Percentiles rank a stretch among this genome's conserved stretches.
phyloP scores from a whole-genome alignment of 2,329 filamentous ascomycete species.

The Alternaria viburni region DNA sequence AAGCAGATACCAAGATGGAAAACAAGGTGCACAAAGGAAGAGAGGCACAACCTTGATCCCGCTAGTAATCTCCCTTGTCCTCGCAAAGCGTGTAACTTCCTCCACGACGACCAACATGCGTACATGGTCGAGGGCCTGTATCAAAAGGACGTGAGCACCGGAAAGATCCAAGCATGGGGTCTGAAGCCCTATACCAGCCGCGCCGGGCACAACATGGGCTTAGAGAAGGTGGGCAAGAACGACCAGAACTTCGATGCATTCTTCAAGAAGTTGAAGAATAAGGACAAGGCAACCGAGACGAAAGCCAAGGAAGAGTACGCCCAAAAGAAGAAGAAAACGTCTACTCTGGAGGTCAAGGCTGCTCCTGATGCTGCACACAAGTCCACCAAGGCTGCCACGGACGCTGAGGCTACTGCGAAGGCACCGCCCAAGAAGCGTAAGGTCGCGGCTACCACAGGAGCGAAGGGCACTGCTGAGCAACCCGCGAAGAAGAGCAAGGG shows the following conservation, averaged over 20 bases:
- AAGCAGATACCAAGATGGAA: background rate
- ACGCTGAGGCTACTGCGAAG: background rate
- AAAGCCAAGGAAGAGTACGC: background rate
- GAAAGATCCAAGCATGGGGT: background rate
- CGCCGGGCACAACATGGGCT: background rate
- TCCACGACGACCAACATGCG: background rate
- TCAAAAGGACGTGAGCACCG: background rate
- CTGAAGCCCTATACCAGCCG: background rate
- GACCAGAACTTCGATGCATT: background rate
- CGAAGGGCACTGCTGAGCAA: background rate
- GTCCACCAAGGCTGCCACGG: background rate
- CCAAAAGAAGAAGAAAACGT: background rate
- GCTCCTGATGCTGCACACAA: background rate
- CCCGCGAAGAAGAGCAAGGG: background rate
- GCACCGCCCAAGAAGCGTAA: background rate
- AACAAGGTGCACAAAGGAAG: background rate
- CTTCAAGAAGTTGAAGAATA: background rate
- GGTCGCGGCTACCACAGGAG: background rate
- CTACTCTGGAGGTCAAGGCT: background rate
- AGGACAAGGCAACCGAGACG: background rate
- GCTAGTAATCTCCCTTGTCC: background rate
- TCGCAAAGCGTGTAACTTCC: background rate
- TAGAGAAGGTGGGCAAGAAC: background rate
- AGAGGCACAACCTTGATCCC: background rate
- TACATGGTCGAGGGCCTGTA: background rate